Evolutionary conservation across 768 basidiomycete species (phyloP).

Genomic region (Epithele typhae): DNA sequence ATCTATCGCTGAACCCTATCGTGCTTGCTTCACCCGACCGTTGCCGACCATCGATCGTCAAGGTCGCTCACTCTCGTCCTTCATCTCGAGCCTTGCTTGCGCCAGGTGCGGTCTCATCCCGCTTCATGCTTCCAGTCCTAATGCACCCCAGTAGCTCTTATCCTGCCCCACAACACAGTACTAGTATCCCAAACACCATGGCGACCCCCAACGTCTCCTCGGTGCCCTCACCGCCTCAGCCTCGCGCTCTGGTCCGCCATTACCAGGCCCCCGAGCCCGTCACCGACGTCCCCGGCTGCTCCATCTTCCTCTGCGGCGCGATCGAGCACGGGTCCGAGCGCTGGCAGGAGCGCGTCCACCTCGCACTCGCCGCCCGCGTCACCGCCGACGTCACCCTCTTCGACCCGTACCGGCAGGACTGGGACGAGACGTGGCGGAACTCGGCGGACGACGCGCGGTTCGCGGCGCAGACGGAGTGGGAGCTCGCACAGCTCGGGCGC

Average conservation of each 20-base stretch:
- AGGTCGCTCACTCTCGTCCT: too few species aligned
- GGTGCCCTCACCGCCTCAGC: neutral
- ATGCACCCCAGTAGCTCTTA: neutral
- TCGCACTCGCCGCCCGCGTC: too few species aligned
- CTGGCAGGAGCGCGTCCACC: neutral
- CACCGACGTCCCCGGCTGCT: neutral
- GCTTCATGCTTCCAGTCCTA: neutral
- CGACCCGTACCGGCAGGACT: conserved; percentile 1
- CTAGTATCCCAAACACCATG: neutral
- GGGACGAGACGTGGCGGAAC: neutral
- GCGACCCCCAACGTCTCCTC: neutral
- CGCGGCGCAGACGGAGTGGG: neutral
- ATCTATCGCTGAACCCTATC: too few species aligned
- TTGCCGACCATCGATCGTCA: too few species aligned
- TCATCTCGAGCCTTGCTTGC: neutral
- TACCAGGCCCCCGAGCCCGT: neutral
- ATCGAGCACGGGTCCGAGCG: neutral
- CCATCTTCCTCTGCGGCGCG: conserved; percentile 2
- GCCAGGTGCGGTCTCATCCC: neutral
- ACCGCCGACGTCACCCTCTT: neutral
- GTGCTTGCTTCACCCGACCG: too few species aligned
- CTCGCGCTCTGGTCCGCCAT: too few species aligned
- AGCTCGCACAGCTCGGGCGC: neutral
- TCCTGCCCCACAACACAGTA: neutral
- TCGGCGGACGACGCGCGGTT: neutral